Conservation (phyloP, 495 filamentous ascomycete species). For the Cercophora samala region DNA sequence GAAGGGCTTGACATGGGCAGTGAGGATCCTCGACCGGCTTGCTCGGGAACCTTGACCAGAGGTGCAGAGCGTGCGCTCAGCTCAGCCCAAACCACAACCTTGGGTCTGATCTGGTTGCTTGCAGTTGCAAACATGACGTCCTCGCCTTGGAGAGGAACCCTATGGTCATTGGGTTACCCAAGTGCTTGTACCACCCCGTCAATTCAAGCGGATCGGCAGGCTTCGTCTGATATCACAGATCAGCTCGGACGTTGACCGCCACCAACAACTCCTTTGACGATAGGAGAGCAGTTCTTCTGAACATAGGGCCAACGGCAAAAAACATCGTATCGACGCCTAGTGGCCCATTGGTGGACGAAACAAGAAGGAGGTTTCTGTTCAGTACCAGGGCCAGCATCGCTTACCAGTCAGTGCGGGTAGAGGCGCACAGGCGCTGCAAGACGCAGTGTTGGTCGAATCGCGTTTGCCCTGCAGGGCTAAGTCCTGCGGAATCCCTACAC, state of each 20-base stretch:
- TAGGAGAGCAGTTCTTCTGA: not conserved
- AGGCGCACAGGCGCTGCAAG: not conserved
- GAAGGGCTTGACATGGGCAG: constrained; percentile 9
- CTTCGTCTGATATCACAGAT: not conserved
- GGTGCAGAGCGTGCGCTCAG: constrained; percentile 8
- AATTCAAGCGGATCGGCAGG: not conserved
- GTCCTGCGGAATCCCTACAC: not conserved
- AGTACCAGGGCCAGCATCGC: not conserved
- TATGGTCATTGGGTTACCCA: not conserved
- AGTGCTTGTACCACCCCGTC: not conserved
- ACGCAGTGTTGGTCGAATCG: not conserved
- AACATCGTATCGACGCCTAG: not conserved
- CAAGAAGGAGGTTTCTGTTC: not conserved
- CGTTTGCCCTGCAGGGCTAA: not conserved
- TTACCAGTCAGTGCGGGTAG: not conserved
- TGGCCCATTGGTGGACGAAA: not conserved
- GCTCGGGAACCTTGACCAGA: constrained; percentile 8
- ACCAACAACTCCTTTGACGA: not conserved
- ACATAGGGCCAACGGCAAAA: not conserved
- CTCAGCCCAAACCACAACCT: constrained; percentile 24
- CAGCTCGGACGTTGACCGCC: not conserved
- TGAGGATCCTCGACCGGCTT: not conserved
- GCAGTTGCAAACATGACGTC: constrained; percentile 15
- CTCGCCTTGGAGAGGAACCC: not conserved
- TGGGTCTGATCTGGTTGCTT: constrained; percentile 22